A percentile compares a stretch with the other conserved stretches of the same genome.
Evolutionary conservation across 441 rosid species (phyloP).

Genomic region (Jatropha podagrica): DNA sequence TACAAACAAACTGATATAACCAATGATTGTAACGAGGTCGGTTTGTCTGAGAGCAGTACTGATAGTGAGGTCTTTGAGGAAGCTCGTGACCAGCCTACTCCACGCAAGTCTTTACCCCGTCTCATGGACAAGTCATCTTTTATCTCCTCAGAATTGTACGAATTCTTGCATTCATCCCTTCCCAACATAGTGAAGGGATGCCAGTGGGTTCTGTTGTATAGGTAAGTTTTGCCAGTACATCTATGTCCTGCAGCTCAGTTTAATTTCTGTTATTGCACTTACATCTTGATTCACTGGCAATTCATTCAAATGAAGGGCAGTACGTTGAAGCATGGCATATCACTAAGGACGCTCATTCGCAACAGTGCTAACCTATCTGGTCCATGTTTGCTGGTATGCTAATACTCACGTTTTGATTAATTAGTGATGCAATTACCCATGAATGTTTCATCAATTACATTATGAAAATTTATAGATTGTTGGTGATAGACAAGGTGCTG

Average conservation of each 20-base stretch:
- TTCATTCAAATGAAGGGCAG: conserved; percentile 90
- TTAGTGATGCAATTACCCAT: background rate
- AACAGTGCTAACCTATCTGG: conserved; percentile 80
- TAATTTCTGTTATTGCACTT: conserved; percentile 18
- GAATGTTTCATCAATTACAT: conserved; percentile 16
- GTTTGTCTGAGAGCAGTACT: conserved; percentile 33
- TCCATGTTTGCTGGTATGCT: conserved; percentile 77
- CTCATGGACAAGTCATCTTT: conserved; percentile 63
- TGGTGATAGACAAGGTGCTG: conserved; percentile 87
- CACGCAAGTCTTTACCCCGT: conserved; percentile 38
- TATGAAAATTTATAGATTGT: conserved; percentile 53
- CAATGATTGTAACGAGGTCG: conserved; percentile 22
- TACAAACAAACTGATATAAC: conserved; percentile 22
- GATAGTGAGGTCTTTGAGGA: conserved; percentile 49
- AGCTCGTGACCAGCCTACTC: conserved; percentile 41
- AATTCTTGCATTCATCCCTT: conserved; percentile 71
- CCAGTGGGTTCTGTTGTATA: conserved; percentile 82
- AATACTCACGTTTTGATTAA: conserved; percentile 8
- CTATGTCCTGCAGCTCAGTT: conserved; percentile 18
- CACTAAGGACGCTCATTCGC: conserved; percentile 88
- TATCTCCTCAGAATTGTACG: conserved; percentile 63
- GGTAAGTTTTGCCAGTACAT: conserved; percentile 45
- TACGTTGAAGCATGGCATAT: conserved; percentile 93
- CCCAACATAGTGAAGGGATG: conserved; percentile 91
- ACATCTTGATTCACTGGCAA: conserved; percentile 35